These are phyloP conservation scores for Trichoderma gamsii DNA, from an alignment of 495 filamentous ascomycete genomes.

Conservation along the genomic window DNA sequence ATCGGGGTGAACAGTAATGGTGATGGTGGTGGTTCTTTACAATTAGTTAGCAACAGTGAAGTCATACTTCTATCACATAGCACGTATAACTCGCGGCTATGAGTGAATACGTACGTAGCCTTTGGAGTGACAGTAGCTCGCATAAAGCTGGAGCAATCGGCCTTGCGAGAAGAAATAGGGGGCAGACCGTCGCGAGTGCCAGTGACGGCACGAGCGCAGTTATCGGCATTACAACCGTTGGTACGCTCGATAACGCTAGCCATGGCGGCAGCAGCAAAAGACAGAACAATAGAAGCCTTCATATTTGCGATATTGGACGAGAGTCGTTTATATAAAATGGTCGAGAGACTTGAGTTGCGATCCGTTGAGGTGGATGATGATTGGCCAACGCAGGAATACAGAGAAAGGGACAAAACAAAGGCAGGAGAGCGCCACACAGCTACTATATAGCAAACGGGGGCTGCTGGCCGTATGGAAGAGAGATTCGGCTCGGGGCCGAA, in stretches of 20 bases:
- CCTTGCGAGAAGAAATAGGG: constrained; percentile 23
- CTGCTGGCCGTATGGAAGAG: not conserved
- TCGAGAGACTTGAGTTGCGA: not conserved
- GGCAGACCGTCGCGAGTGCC: constrained; percentile 27
- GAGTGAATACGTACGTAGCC: constrained; percentile 23
- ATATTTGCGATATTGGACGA: constrained; percentile 22
- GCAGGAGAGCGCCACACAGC: not conserved
- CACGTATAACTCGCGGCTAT: not conserved
- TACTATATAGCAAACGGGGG: not conserved
- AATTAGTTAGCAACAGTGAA: not conserved
- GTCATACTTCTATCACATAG: too few species aligned
- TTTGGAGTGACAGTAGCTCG: constrained; percentile 29
- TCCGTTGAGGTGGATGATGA: not conserved
- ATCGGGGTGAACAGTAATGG: constrained; percentile 23
- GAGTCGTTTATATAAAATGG: not conserved
- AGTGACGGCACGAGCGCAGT: constrained; percentile 32
- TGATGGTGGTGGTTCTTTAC: constrained; percentile 24
- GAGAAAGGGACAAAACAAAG: not conserved
- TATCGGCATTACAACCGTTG: constrained; percentile 27
- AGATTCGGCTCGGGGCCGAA: not conserved
- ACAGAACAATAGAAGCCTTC: constrained; percentile 29
- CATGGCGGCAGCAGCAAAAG: constrained; percentile 24
- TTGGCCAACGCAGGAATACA: not conserved
- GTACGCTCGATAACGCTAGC: constrained; percentile 23
- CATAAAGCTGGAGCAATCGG: constrained; percentile 32